Evolutionary conservation across 1,284 basidiomycete species (phyloP).

Genomic region (Bjerkandera adusta): DNA sequence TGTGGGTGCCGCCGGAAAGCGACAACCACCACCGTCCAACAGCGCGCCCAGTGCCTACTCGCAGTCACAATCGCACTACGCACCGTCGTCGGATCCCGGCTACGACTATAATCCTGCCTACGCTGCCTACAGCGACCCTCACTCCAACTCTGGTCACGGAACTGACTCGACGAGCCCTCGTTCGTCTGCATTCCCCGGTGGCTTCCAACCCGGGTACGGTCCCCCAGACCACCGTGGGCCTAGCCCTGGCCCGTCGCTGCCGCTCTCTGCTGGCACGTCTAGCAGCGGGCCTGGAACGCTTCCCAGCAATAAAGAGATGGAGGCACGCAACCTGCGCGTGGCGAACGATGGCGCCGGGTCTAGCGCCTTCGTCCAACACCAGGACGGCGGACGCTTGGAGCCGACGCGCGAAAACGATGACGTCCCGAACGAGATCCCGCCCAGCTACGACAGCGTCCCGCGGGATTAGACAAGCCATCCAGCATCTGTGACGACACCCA

Average conservation of each 20-base stretch:
- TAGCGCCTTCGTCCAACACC: conserved; percentile 24
- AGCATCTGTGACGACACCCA: no score
- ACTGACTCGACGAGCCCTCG: conserved; percentile 15
- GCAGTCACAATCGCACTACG: conserved; percentile 13
- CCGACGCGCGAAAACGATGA: conserved; percentile 21
- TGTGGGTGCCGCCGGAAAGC: conserved; percentile 14
- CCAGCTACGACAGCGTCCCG: conserved; percentile 34
- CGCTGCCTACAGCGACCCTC: conserved; percentile 22
- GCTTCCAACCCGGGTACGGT: conserved; percentile 6
- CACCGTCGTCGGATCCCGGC: conserved; percentile 14
- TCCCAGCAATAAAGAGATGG: conserved; percentile 32
- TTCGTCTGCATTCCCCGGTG: conserved; percentile 14
- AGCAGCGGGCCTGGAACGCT: conserved; percentile 17
- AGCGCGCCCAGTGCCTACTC: conserved; percentile 24
- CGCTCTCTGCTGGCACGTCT: conserved; percentile 11
- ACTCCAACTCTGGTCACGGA: conserved; percentile 11
- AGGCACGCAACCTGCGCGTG: conserved; percentile 24
- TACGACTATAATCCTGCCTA: conserved; percentile 27
- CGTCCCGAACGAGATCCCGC: conserved; percentile 31
- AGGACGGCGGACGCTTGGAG: conserved; percentile 28
- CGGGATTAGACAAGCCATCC: conserved; percentile 16
- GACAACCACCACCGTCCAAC: conserved; percentile 2
- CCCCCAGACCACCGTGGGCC: conserved; percentile 19
- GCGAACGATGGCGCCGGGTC: conserved; percentile 17
- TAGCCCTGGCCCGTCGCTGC: conserved; percentile 28